Percentiles rank a stretch among this genome's conserved stretches.
These are phyloP conservation scores for Ascochyta lentis DNA, from an alignment of 2,329 filamentous ascomycete species.

Conservation along the genomic window DNA sequence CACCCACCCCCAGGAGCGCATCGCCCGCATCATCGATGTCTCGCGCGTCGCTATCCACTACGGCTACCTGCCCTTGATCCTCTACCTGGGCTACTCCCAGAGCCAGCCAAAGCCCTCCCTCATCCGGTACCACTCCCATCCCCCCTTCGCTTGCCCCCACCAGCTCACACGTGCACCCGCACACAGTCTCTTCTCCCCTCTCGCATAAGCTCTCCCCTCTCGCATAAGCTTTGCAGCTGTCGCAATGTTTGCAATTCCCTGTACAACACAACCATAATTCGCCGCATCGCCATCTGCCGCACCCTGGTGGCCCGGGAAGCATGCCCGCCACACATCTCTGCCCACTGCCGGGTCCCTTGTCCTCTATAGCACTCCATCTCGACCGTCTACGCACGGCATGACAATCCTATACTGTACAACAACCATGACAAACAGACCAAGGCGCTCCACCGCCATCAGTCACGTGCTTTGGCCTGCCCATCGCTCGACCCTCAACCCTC, in stretches of 20 bases:
- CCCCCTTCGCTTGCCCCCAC: neutral
- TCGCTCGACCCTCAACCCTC: neutral
- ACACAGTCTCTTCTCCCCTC: slow-evolving; percentile 48
- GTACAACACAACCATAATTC: slow-evolving; percentile 40
- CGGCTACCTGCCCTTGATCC: slow-evolving; percentile 94
- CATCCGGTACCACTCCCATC: slow-evolving; percentile 63
- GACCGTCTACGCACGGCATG: slow-evolving; percentile 21
- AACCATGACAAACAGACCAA: slow-evolving; percentile 15
- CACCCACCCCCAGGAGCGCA: slow-evolving; percentile 77
- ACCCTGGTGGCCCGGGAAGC: slow-evolving; percentile 17
- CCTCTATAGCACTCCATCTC: slow-evolving; percentile 23
- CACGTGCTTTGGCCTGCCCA: slow-evolving; percentile 22
- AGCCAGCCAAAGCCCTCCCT: slow-evolving; percentile 88
- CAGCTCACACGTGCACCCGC: slow-evolving; percentile 24
- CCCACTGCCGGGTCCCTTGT: slow-evolving; percentile 10
- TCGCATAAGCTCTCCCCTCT: slow-evolving; percentile 42
- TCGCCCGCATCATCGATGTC: slow-evolving; percentile 94
- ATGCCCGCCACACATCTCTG: slow-evolving; percentile 7
- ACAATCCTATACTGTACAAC: slow-evolving; percentile 29
- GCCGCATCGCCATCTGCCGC: slow-evolving; percentile 35
- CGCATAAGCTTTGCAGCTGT: slow-evolving; percentile 30
- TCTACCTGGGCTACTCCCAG: slow-evolving; percentile 96
- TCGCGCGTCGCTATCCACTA: slow-evolving; percentile 95
- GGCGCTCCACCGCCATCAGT: slow-evolving; percentile 14
- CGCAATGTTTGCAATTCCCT: slow-evolving; percentile 23